Conservation (phyloP, 2,329 filamentous ascomycete species). For the Thermothelomyces thermophilus region DNA sequence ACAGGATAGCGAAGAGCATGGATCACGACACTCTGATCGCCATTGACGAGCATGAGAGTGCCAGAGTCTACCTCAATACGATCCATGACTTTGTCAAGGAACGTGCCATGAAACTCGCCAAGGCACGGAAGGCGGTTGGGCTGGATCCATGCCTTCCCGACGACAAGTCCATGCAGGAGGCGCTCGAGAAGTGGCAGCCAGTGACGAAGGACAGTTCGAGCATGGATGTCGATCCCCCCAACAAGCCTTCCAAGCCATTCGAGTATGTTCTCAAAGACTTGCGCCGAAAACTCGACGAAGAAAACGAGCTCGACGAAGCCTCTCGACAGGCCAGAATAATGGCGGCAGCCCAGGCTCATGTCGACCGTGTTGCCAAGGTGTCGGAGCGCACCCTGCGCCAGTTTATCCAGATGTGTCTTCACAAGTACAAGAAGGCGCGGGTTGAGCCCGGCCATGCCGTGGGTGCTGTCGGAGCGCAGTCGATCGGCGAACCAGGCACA, state of each 20-base stretch:
- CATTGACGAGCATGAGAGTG: slow-evolving; percentile 75
- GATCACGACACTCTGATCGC: slow-evolving; percentile 50
- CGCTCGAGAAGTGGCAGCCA: slow-evolving; percentile 17
- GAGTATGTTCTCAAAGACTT: slow-evolving; percentile 13
- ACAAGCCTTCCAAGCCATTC: slow-evolving; percentile 1
- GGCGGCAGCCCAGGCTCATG: slow-evolving; percentile 29
- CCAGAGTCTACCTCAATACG: slow-evolving; percentile 71
- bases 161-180: slow-evolving; percentile 25
- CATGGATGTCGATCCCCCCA: slow-evolving; percentile 20
- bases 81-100: slow-evolving; percentile 65
- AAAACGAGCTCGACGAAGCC: slow-evolving; percentile 21
- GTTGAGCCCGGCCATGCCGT: slow-evolving; percentile 95
- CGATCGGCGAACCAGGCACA: slow-evolving; percentile 94
- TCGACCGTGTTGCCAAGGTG: slow-evolving; percentile 76
- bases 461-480: slow-evolving; percentile 92
- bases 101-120: slow-evolving; percentile 55
- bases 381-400: slow-evolving; percentile 64
- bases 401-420: slow-evolving; percentile 77
- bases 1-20: slow-evolving; percentile 19
- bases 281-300: slow-evolving; percentile 7
- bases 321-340: slow-evolving; percentile 26
- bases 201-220: background rate
- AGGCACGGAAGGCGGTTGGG: slow-evolving; percentile 45
- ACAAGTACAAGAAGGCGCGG: slow-evolving; percentile 85
- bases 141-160: slow-evolving; percentile 34